Evolutionary conservation across 163 green algal species (phyloP).

Genomic region (Volvox carteri): DNA sequence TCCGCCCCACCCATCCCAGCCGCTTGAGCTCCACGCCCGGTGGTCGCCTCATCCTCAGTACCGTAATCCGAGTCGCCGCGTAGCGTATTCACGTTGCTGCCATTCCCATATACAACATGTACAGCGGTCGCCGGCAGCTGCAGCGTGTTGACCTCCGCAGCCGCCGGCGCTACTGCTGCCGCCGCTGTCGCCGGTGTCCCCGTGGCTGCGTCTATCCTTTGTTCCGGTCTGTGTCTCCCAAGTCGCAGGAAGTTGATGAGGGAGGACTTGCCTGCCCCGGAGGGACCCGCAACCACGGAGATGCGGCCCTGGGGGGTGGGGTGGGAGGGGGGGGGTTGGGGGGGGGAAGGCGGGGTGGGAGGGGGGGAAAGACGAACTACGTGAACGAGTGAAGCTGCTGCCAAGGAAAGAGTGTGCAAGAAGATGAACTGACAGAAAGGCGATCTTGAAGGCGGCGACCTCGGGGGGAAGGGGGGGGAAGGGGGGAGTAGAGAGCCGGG

Average conservation of each 20-base stretch:
- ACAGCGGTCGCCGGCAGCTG: neutral
- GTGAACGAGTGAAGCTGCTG: too few species aligned
- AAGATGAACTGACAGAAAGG: too few species aligned
- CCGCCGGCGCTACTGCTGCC: too few species aligned
- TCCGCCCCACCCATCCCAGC: neutral
- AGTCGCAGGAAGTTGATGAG: constrained; percentile 94
- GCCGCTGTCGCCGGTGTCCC: neutral
- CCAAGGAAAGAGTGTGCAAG: neutral
- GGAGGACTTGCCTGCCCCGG: constrained; percentile 94
- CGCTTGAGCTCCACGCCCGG: too few species aligned
- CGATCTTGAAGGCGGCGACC: neutral
- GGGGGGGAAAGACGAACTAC: too few species aligned
- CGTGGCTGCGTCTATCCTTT: neutral
- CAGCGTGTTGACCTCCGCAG: too few species aligned
- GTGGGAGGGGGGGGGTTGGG: neutral
- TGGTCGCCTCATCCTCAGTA: neutral
- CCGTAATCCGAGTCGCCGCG: too few species aligned
- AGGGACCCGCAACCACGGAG: constrained; percentile 92
- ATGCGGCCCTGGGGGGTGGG: constrained; percentile 53
- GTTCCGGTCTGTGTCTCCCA: constrained; percentile 65
- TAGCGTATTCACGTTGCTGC: too few species aligned
- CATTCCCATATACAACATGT: too few species aligned
- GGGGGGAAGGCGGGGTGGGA: too few species aligned
- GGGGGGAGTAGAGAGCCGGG: neutral
- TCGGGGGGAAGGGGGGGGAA: neutral